Base-by-base conservation (phyloP, 2,329 filamentous ascomycete species). In the Alternaria solani region DNA sequence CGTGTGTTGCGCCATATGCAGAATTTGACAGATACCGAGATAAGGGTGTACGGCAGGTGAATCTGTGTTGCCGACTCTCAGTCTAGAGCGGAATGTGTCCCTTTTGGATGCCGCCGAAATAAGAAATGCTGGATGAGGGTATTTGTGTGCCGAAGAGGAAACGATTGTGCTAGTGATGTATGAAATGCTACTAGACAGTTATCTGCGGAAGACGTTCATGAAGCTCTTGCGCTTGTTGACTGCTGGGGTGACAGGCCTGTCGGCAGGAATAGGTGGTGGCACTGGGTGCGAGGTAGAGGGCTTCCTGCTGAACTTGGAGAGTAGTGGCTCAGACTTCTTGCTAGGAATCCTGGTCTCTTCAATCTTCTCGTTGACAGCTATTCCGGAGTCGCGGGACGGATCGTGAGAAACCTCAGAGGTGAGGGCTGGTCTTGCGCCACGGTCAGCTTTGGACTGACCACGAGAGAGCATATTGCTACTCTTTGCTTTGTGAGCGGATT, bases 201-300 rank as follows among this genome's bases (percentile, higher is more conserved):
- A 70, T 61, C 75, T 72, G 54, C 76, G 77, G 65, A 83, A 83
- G 32, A 82, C 80, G 23, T 75, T 72, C 57, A 82, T 65, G 59
- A 84, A 79, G 61, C 81, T 83, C 73, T 83, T 83, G 58, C 81
- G 75, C 72, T 83, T 83, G 53, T 77, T 75, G 44, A 82, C 71
- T 57, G 74, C 78, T n/a, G 75, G 69, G n/a, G 67, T 67, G 12
- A 69, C 58, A 25, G 63, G 63, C 20, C 47, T 64, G 59, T 77
- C 69, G 59, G 74, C 62, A 38, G 75, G 75, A 32, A 75, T 70
- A 7, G 75, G 72, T 18, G 76, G 76, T 26, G 75, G 72, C 7
- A 55, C 44, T 8, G 63, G 57, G 16, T 63, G 54, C 7, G 63
- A 52, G 43, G 62, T 71, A 11, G 64, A 61, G 47, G 66, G 36